A percentile compares a stretch with the other conserved stretches of the same genome.
Evolutionary conservation across 1,139 yeast species (phyloP).

Genomic region (Suhomyces maxii): DNA sequence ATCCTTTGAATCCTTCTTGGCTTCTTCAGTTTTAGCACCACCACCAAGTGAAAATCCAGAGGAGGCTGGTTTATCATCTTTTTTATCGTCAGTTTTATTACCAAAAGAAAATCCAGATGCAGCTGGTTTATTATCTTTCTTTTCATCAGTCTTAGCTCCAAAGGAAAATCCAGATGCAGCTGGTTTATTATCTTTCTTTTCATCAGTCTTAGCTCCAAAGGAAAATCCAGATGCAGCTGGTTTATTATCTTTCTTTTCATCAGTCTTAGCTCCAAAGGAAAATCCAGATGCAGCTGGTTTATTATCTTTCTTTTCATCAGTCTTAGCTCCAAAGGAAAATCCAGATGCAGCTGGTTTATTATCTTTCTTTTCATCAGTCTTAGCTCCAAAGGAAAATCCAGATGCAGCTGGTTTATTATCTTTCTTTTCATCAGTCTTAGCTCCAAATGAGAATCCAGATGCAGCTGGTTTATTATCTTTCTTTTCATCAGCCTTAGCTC

Average conservation of each 20-base stretch:
- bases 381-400: slow-evolving; percentile 13
- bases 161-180: slow-evolving; percentile 13
- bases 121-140: slow-evolving; percentile 16
- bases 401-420: slow-evolving; percentile 19
- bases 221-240: slow-evolving; percentile 13
- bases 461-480: slow-evolving; percentile 11
- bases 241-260: slow-evolving; percentile 13
- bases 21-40: slow-evolving; percentile 18
- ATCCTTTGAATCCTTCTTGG: slow-evolving; percentile 10
- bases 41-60: slow-evolving; percentile 19
- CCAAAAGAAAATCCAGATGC: slow-evolving; percentile 24
- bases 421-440: slow-evolving; percentile 20
- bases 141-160: slow-evolving; percentile 17
- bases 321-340: slow-evolving; percentile 27
- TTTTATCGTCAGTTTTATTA: slow-evolving; percentile 22
- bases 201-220: slow-evolving; percentile 19
- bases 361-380: slow-evolving; percentile 9
- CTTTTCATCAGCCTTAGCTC: slow-evolving; percentile 26
- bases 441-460: slow-evolving; percentile 24
- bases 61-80: slow-evolving; percentile 13
- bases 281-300: slow-evolving; percentile 15
- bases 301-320: slow-evolving; percentile 15
- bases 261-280: slow-evolving; percentile 18
- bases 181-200: slow-evolving; percentile 17
- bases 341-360: slow-evolving; percentile 17